Base-by-base conservation (phyloP, 2,329 filamentous ascomycete species). In the Aspergillus amoenus region DNA sequence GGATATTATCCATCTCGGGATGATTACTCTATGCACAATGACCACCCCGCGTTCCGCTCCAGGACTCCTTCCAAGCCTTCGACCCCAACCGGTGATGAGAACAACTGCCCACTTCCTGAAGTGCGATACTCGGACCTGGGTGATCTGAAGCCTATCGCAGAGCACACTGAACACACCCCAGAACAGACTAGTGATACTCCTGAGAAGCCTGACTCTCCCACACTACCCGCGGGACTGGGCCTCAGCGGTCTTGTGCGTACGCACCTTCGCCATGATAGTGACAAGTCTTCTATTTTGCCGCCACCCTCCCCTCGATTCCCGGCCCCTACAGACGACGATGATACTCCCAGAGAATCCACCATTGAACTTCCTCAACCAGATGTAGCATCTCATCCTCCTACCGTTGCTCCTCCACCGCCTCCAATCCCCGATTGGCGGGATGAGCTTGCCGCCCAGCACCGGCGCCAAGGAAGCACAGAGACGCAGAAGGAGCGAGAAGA, bases 171-270 rank as follows among this genome's bases (percentile, higher is more conserved):
- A 37, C 43, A 24, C 15, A 8, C 48, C 11, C 21, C 60, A 4
- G 46, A 53, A 13, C 45, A 42, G 21, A 47, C 44, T 0, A 60
- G 64, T 22, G 49, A 58, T 47, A 43, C 59, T 40, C 65, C 70
- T 3, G 65, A 70, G 45, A 66, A 71, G 40, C 70, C 73, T 4
- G 91, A 96, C 66, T 96, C 92, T 0, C 92, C 93, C 0, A 95
- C 91, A 0, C 77, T 96, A 2, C 88, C 73, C 22, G 59, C 89
- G 0, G 74, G 73, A 3, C 63, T 75, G 17, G 91, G 90, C 1
- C 79, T 97, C 15, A 93, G 88, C 66, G 89, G 89, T 2, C 84
- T 96, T 79, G 87, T 96, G 45, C 86, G 89, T 32, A 88, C 93
- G 60, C 94, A 97, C 78, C 78, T 97, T 41, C 86, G 94, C 50